A percentile compares a stretch with the other conserved stretches of the same genome.
Conservation (phyloP, 1,284 basidiomycete genomes). For the Bondarzewia mesenterica region DNA sequence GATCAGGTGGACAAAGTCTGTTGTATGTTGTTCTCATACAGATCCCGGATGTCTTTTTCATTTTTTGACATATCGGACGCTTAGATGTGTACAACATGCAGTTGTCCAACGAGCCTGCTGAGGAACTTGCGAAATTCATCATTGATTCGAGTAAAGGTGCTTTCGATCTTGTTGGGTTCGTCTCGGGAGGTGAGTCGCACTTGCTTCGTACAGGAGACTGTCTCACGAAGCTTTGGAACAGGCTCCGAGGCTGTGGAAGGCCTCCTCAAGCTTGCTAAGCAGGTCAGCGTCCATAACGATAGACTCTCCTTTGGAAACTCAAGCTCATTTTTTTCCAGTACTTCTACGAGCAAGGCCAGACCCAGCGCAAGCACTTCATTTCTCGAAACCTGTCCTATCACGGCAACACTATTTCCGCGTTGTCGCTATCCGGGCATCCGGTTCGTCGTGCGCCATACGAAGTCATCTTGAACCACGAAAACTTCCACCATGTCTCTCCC, state of each 20-base stretch:
- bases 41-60: neutral
- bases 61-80: neutral
- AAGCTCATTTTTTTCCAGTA: slow-evolving; percentile 34
- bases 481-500: slow-evolving; percentile 77
- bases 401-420: slow-evolving; percentile 71
- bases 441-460: slow-evolving; percentile 59
- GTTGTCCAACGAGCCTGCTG: slow-evolving; percentile 68
- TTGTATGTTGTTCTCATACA: slow-evolving; percentile 39
- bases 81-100: slow-evolving; percentile 80
- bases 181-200: slow-evolving; percentile 52
- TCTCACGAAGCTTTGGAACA: slow-evolving; percentile 18
- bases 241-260: slow-evolving; percentile 83
- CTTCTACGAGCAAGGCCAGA: slow-evolving; percentile 60
- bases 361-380: slow-evolving; percentile 69
- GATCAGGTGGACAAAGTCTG: slow-evolving; percentile 70
- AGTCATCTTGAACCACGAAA: slow-evolving; percentile 49
- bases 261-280: slow-evolving; percentile 70
- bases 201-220: no score
- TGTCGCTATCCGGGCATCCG: slow-evolving; percentile 61
- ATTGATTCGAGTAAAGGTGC: slow-evolving; percentile 61
- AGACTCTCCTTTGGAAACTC: neutral
- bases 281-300: slow-evolving; percentile 38
- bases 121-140: slow-evolving; percentile 60
- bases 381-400: slow-evolving; percentile 76
- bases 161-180: slow-evolving; percentile 60